These are phyloP conservation scores for Neonectria ditissima DNA, from an alignment of 2,329 filamentous ascomycete genomes.

Conservation along the genomic window DNA sequence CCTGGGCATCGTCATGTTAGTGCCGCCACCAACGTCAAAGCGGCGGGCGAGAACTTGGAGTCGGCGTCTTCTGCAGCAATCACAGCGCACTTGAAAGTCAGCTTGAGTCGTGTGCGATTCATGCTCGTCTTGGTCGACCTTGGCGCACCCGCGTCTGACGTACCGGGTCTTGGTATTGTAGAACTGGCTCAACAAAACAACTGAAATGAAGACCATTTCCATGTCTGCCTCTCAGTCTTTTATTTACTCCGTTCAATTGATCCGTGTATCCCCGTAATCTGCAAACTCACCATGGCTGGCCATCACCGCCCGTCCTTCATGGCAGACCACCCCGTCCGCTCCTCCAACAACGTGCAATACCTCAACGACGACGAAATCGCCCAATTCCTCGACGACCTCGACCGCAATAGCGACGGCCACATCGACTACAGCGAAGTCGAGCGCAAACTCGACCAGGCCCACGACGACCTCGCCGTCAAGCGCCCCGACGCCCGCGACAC, in stretches of 20 bases:
- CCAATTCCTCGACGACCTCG: constrained; percentile 64
- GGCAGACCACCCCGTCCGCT: constrained; percentile 44
- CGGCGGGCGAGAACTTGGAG: neutral
- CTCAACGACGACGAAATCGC: constrained; percentile 63
- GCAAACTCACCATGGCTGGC: neutral
- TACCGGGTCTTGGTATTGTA: neutral
- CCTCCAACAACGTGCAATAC: constrained; percentile 46
- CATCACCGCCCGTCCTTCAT: constrained; percentile 21
- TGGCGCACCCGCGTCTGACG: neutral
- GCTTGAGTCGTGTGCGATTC: neutral
- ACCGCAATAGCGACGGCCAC: constrained; percentile 62
- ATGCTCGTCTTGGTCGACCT: neutral
- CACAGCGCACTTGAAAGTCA: neutral
- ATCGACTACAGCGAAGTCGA: constrained; percentile 66
- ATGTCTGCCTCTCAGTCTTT: neutral
- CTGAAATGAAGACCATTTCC: neutral
- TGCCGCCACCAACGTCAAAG: neutral
- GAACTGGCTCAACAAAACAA: neutral
- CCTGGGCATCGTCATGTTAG: neutral
- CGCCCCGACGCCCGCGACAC: constrained; percentile 51
- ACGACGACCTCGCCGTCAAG: constrained; percentile 63
- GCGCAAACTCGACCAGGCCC: constrained; percentile 63
- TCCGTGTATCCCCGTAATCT: neutral
- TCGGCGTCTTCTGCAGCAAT: neutral
- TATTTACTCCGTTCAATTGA: neutral